A percentile compares a stretch with the other conserved stretches of the same genome.
These are phyloP conservation scores for Tylopilus rubrobrunneus DNA, from an alignment of 768 basidiomycete species.

Conservation along the genomic window DNA sequence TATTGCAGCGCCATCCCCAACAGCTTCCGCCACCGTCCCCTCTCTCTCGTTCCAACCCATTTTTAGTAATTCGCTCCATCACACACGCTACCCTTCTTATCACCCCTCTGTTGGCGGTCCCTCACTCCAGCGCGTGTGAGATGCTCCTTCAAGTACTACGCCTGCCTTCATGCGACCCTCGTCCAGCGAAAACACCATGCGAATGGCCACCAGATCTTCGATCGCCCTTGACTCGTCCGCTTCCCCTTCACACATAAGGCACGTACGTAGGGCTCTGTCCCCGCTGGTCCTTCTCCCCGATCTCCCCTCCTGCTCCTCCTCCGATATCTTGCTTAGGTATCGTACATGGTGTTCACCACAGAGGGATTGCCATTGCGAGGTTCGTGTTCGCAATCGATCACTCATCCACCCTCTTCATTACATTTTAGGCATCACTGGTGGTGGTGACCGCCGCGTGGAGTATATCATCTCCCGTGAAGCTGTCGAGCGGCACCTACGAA, in stretches of 20 bases:
- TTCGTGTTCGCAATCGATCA: conserved; percentile 13
- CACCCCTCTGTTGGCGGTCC: conserved; percentile 12
- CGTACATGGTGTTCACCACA: conserved; percentile 70
- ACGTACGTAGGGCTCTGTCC: conserved; percentile 23
- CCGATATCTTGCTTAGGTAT: conserved; percentile 19
- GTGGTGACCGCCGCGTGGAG: conserved; percentile 87
- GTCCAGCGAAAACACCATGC: conserved; percentile 10
- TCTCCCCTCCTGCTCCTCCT: conserved; percentile 6
- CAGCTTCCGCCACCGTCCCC: conserved; percentile 13
- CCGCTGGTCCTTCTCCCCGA: conserved; percentile 22
- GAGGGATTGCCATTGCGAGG: conserved; percentile 81
- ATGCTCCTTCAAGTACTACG: conserved; percentile 3
- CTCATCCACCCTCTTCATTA: not conserved
- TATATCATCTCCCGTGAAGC: conserved; percentile 78
- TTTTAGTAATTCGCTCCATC: conserved; percentile 23
- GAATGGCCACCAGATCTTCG: conserved; percentile 8
- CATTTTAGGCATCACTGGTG: conserved; percentile 75
- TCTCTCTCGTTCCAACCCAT: conserved; percentile 16
- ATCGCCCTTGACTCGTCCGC: conserved; percentile 8
- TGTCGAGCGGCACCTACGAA: conserved; percentile 58
- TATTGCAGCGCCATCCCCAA: conserved; percentile 6
- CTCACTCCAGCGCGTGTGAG: conserved; percentile 17
- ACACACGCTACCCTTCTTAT: conserved; percentile 23
- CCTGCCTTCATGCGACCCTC: conserved; percentile 20
- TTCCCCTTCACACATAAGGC: conserved; percentile 8